Conservation (phyloP, 208 protist genomes). For the Balamuthia mandrillaris region DNA sequence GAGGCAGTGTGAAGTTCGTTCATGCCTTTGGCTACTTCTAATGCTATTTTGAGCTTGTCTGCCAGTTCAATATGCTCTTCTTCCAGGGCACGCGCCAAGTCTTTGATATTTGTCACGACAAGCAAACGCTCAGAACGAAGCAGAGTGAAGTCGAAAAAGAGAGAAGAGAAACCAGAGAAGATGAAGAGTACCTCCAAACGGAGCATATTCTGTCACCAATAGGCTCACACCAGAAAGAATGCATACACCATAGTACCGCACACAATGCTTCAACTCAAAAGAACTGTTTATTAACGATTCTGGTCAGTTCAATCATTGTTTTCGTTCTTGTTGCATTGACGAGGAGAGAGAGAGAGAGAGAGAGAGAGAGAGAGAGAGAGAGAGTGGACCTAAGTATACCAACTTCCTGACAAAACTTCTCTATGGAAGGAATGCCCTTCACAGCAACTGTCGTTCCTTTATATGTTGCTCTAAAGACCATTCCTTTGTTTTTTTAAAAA, state of each 20-base stretch:
- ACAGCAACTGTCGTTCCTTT: not conserved
- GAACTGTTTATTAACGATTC: not conserved
- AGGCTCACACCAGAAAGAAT: not conserved
- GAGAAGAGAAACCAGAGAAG: too few species aligned
- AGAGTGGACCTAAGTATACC: not conserved
- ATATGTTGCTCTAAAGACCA: not conserved
- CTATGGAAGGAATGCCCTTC: not conserved
- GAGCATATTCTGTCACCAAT: not conserved
- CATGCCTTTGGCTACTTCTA: slow-evolving; percentile 19
- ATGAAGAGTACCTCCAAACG: too few species aligned
- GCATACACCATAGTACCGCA: not conserved
- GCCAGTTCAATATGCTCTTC: not conserved
- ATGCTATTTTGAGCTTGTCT: not conserved
- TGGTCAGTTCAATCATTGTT: not conserved
- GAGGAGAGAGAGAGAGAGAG: too few species aligned
- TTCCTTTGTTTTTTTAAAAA: too few species aligned
- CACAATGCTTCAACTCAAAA: not conserved
- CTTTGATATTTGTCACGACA: too few species aligned
- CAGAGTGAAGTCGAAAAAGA: too few species aligned
- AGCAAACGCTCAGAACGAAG: too few species aligned
- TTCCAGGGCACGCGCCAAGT: not conserved
- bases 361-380: too few species aligned
- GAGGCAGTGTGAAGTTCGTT: not conserved
- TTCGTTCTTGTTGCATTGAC: too few species aligned
- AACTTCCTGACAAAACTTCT: slow-evolving; percentile 15